Percentiles rank a stretch among this genome's conserved stretches.
These are phyloP conservation scores for Erysimum pusillum DNA, from an alignment of 441 rosid genomes.

Conservation along the genomic window DNA sequence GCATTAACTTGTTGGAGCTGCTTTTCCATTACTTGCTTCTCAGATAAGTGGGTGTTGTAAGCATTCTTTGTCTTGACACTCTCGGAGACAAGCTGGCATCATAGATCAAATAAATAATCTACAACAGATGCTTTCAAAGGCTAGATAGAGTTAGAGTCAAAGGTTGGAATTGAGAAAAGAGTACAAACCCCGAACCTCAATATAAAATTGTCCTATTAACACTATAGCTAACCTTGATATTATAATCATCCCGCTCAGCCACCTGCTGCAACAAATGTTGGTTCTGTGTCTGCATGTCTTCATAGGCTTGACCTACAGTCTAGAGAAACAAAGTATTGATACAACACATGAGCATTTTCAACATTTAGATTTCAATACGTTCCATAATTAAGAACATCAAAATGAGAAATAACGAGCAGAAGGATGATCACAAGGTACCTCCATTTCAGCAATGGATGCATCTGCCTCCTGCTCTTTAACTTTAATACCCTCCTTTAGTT, in stretches of 20 bases:
- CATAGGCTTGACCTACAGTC: slow-evolving; percentile 98
- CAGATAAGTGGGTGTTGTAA: slow-evolving; percentile 71
- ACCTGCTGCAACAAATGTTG: slow-evolving; percentile 90
- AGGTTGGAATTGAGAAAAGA: slow-evolving; percentile 26
- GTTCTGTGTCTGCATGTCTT: slow-evolving; percentile 97
- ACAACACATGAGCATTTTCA: slow-evolving; percentile 14
- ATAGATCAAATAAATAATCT: slow-evolving; percentile 26
- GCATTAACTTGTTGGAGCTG: slow-evolving; percentile 80
- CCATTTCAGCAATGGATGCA: slow-evolving; percentile 92
- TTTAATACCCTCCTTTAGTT: slow-evolving; percentile 84
- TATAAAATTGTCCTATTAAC: slow-evolving; percentile 24
- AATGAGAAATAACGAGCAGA: slow-evolving; percentile 14
- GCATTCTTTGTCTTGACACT: slow-evolving; percentile 93
- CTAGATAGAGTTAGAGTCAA: slow-evolving; percentile 15
- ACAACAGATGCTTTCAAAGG: slow-evolving; percentile 10
- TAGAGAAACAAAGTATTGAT: slow-evolving; percentile 44
- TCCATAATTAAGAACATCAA: slow-evolving; percentile 14
- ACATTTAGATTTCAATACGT: not conserved
- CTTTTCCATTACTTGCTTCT: slow-evolving; percentile 80
- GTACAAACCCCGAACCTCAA: not conserved
- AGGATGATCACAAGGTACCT: slow-evolving; percentile 53
- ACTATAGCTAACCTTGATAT: slow-evolving; percentile 77
- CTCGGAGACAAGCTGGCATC: slow-evolving; percentile 94
- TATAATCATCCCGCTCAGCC: slow-evolving; percentile 91
- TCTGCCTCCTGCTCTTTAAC: slow-evolving; percentile 88